A percentile compares a stretch with the other conserved stretches of the same genome.
Conservation (phyloP, 1,284 basidiomycete genomes). For the Golubevia sp. region DNA sequence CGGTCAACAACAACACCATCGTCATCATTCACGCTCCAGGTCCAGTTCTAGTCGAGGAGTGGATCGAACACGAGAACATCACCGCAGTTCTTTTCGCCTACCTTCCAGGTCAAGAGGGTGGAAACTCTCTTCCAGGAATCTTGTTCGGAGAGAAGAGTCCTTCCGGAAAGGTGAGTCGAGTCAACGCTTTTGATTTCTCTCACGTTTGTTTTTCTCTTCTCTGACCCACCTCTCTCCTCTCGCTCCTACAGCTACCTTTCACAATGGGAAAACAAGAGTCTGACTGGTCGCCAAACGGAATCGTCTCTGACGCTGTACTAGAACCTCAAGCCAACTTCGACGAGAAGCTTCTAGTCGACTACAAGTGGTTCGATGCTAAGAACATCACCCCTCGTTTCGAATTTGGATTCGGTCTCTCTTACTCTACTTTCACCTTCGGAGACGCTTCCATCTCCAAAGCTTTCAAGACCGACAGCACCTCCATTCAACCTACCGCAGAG, state of each 20-base stretch:
- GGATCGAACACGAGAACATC: constrained; percentile 29
- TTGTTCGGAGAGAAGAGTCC: constrained; percentile 27
- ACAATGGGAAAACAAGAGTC: constrained; percentile 15
- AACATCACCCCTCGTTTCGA: constrained; percentile 1
- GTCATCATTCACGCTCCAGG: constrained; percentile 27
- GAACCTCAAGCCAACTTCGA: background rate
- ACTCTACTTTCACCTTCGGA: constrained; percentile 10
- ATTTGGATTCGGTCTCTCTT: constrained; percentile 1
- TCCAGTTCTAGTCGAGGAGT: constrained; percentile 21
- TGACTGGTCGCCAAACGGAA: background rate
- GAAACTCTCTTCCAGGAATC: constrained; percentile 19
- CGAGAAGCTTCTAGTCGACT: constrained; percentile 44
- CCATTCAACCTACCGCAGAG: constrained; percentile 1
- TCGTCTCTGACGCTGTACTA: background rate
- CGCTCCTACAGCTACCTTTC: constrained; percentile 19
- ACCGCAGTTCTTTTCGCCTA: constrained; percentile 23
- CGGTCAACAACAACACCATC: constrained; percentile 32
- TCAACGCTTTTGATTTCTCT: no score
- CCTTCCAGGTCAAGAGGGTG: constrained; percentile 30
- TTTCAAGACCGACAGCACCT: constrained; percentile 1
- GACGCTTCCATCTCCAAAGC: constrained; percentile 1
- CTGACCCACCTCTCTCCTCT: no score
- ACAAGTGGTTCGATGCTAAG: constrained; percentile 65
- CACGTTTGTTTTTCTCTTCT: no score
- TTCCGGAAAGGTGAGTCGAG: constrained; percentile 15